A percentile compares a stretch with the other conserved stretches of the same genome.
These are phyloP conservation scores for Trametes cinnabarina DNA, from an alignment of 768 basidiomycete species.

Conservation along the genomic window DNA sequence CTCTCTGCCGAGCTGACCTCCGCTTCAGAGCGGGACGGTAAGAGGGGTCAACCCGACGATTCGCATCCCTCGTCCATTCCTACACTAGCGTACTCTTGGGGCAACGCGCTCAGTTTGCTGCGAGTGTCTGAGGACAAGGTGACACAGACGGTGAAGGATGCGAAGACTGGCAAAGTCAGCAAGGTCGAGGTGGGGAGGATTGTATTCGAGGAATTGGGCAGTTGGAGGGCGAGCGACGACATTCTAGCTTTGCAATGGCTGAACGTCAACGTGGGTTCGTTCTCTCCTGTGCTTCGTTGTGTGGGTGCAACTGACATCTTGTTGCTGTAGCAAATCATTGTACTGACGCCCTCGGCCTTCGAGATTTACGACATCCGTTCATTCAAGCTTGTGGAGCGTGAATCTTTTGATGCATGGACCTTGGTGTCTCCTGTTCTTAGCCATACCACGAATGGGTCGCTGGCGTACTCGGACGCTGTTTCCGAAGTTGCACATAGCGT, in stretches of 20 bases:
- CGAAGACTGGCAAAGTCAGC: slow-evolving; percentile 58
- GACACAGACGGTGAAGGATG: slow-evolving; percentile 47
- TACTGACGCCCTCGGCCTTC: slow-evolving; percentile 55
- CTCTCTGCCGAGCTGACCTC: slow-evolving; percentile 18
- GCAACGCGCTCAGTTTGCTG: slow-evolving; percentile 59
- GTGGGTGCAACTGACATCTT: background rate
- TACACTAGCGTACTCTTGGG: slow-evolving; percentile 85
- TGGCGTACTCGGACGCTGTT: slow-evolving; percentile 49
- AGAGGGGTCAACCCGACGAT: slow-evolving; percentile 24
- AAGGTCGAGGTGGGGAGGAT: slow-evolving; percentile 65
- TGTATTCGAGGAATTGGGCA: slow-evolving; percentile 56
- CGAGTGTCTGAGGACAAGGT: slow-evolving; percentile 59
- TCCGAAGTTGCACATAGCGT: slow-evolving; percentile 67
- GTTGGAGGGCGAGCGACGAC: slow-evolving; percentile 59
- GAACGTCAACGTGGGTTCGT: slow-evolving; percentile 75
- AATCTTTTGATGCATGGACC: slow-evolving; percentile 53
- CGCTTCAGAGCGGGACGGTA: slow-evolving; percentile 22
- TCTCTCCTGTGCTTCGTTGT: slow-evolving; percentile 15
- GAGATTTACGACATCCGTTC: slow-evolving; percentile 68
- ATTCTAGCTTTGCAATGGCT: slow-evolving; percentile 85
- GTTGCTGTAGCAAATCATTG: slow-evolving; percentile 59
- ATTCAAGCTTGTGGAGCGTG: slow-evolving; percentile 58
- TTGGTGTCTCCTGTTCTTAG: slow-evolving; percentile 54
- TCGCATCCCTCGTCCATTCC: slow-evolving; percentile 40
- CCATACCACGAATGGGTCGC: slow-evolving; percentile 44